These are phyloP conservation scores for Gossypium laxum DNA, from an alignment of 441 rosid species.

Conservation along the genomic window DNA sequence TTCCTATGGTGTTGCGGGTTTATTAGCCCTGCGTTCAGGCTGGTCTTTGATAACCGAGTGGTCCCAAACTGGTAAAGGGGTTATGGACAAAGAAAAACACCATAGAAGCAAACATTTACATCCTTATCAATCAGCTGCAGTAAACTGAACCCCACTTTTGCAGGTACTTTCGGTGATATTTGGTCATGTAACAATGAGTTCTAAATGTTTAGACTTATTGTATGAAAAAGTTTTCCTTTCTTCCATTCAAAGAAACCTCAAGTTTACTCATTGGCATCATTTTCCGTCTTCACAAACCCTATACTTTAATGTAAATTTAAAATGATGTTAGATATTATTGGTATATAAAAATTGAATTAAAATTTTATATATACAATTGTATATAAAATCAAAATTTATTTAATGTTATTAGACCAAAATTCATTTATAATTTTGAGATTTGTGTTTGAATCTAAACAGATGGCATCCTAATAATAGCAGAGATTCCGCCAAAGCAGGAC, in stretches of 20 bases:
- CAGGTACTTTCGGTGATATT: not conserved
- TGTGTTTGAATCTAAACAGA: not conserved
- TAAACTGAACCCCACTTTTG: not conserved
- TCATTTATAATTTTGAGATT: too few species aligned
- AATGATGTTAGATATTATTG: too few species aligned
- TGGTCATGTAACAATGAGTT: not conserved
- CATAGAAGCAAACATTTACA: not conserved
- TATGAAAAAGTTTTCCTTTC: not conserved
- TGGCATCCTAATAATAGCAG: not conserved
- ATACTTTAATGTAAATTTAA: too few species aligned
- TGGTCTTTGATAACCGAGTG: not conserved
- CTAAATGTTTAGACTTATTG: not conserved
- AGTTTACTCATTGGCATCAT: not conserved
- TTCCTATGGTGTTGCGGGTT: not conserved
- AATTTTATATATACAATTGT: too few species aligned
- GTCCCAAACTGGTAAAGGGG: not conserved
- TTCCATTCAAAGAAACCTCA: not conserved
- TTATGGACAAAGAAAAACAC: not conserved
- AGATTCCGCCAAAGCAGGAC: not conserved
- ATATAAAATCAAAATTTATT: too few species aligned
- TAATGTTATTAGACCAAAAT: too few species aligned
- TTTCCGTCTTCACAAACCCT: not conserved
- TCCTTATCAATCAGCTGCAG: not conserved
- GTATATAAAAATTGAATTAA: too few species aligned
- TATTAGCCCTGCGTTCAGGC: not conserved